Conservation (phyloP, 2,329 filamentous ascomycete species). For the Rosellinia necatrix region DNA sequence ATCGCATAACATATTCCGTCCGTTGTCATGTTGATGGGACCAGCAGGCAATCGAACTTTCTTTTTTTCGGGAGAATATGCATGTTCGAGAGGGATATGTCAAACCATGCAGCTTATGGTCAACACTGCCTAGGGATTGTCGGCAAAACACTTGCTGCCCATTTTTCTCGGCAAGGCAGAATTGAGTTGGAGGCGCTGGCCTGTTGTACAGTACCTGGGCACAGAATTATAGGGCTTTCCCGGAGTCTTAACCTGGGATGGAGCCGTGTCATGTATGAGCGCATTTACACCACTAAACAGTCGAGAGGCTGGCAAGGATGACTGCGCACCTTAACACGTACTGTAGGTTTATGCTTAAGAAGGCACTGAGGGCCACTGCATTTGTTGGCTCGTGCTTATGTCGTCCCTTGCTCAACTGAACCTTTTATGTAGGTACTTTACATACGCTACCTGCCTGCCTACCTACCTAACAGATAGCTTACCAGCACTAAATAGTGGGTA, state of each 20-base stretch:
- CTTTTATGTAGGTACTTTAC: no score
- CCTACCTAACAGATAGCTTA: no score
- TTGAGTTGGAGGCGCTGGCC: no score
- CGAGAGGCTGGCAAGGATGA: conserved; percentile 2
- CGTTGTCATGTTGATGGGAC: neutral
- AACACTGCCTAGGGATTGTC: conserved; percentile 2
- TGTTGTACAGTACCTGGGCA: neutral
- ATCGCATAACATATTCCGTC: neutral
- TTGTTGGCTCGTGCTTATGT: neutral
- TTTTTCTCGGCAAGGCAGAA: conserved; percentile 15
- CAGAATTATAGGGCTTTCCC: conserved; percentile 10
- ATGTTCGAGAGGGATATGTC: no score
- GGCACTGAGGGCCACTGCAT: neutral
- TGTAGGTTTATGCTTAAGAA: conserved; percentile 9
- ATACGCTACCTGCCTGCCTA: no score
- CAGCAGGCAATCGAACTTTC: neutral
- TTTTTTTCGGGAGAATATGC: neutral
- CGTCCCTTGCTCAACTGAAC: conserved; percentile 1
- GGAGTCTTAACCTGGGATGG: no score
- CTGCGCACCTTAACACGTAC: neutral
- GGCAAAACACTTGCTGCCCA: neutral
- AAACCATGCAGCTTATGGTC: no score
- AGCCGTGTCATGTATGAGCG: no score
- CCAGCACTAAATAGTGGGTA: neutral
- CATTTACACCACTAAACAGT: conserved; percentile 18